A percentile compares a stretch with the other conserved stretches of the same genome.
phyloP scores from a whole-genome alignment of 2,329 filamentous ascomycete genomes.

The Chalara sp. region DNA sequence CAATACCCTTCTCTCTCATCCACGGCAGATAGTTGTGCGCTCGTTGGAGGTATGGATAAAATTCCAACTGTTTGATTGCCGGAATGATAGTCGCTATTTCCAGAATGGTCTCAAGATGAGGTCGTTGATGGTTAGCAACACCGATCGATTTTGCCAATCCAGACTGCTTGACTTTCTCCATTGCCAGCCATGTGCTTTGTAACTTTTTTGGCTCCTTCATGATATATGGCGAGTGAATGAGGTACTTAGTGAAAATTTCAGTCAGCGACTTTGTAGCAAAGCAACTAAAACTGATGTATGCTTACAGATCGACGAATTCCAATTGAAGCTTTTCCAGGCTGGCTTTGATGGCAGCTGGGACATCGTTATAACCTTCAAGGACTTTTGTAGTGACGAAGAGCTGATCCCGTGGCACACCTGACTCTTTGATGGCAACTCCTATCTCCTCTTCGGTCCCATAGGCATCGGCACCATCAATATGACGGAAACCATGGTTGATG shows the following conservation, averaged over 20 bases:
- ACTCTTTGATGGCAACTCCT: slow-evolving; percentile 40
- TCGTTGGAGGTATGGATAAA: slow-evolving; percentile 31
- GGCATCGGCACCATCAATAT: slow-evolving; percentile 45
- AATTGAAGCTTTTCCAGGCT: slow-evolving; percentile 54
- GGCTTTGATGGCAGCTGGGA: slow-evolving; percentile 44
- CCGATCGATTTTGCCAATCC: slow-evolving; percentile 63
- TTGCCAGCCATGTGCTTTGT: slow-evolving; percentile 38
- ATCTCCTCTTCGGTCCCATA: slow-evolving; percentile 42
- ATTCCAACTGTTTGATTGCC: slow-evolving; percentile 35
- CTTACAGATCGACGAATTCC: slow-evolving; percentile 55
- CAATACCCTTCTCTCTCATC: slow-evolving; percentile 45
- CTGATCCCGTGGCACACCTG: slow-evolving; percentile 36
- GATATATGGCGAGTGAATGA: slow-evolving; percentile 3
- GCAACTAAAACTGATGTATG: slow-evolving; percentile 19
- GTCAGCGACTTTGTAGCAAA: slow-evolving; percentile 11
- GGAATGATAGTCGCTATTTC: slow-evolving; percentile 39
- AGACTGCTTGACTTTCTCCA: slow-evolving; percentile 56
- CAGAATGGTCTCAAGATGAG: slow-evolving; percentile 46
- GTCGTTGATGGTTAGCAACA: slow-evolving; percentile 61
- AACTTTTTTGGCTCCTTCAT: not conserved
- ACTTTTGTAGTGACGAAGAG: slow-evolving; percentile 52
- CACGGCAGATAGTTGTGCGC: not conserved
- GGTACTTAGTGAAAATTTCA: not conserved
- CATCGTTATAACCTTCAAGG: slow-evolving; percentile 43
- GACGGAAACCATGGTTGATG: slow-evolving; percentile 51